phyloP scores from a whole-genome alignment of 306 rosid genomes.

The Cicer chorassanicum region DNA sequence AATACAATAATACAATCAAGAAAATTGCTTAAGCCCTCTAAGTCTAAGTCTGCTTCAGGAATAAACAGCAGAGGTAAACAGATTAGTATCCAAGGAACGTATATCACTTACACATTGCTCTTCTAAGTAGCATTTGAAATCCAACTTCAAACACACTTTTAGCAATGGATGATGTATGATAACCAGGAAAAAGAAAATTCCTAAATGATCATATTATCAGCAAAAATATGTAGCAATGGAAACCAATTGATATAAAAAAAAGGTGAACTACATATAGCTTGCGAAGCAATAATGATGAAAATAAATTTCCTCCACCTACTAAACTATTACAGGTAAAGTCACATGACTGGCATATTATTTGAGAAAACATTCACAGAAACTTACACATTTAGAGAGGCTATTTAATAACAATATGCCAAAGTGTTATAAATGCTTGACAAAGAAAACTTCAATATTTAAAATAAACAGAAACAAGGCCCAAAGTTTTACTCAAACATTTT shows the following conservation, averaged over 20 bases:
- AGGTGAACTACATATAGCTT: slow-evolving; percentile 41
- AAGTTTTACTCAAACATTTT: neutral
- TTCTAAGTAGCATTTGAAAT: no score
- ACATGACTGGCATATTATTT: slow-evolving; percentile 56
- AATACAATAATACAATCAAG: slow-evolving; percentile 54
- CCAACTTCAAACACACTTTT: no score
- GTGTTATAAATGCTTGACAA: slow-evolving; percentile 35
- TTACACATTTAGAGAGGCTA: neutral
- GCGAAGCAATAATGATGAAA: slow-evolving; percentile 71
- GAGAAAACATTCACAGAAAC: slow-evolving; percentile 37
- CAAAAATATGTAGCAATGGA: neutral
- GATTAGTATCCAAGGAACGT: no score
- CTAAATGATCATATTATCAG: slow-evolving; percentile 12
- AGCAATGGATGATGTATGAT: slow-evolving; percentile 49
- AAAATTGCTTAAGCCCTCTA: slow-evolving; percentile 72
- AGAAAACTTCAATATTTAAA: slow-evolving; percentile 21
- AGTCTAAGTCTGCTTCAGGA: slow-evolving; percentile 58
- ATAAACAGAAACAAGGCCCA: neutral
- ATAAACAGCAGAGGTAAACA: neutral
- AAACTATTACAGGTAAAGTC: slow-evolving; percentile 72
- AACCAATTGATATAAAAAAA: neutral
- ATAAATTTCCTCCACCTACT: slow-evolving; percentile 71
- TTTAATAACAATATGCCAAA: slow-evolving; percentile 28
- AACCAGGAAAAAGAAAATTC: slow-evolving; percentile 36
- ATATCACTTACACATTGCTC: no score